Percentiles rank a stretch among this genome's conserved stretches.
Conservation (phyloP, 208 protist genomes). For the Wallacemonas sp. region DNA sequence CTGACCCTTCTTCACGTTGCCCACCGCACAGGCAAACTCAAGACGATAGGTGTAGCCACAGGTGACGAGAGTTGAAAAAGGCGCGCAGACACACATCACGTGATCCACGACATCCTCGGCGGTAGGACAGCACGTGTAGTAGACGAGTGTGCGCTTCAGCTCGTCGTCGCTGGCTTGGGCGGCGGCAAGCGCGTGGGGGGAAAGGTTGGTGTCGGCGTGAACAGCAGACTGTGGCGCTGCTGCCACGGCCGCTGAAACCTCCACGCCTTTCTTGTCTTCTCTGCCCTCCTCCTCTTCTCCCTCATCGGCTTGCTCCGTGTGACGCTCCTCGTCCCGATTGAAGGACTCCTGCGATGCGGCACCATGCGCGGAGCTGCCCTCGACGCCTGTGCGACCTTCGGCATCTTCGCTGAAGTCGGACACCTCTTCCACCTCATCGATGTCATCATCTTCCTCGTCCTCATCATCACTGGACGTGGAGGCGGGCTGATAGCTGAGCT, state of each 20-base stretch:
- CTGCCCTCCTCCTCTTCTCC: conserved; percentile 8
- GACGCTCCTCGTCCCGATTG: neutral
- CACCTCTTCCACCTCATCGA: neutral
- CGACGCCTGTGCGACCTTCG: neutral
- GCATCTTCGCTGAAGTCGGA: conserved; percentile 8
- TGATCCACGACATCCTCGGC: conserved; percentile 33
- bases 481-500: conserved; percentile 9
- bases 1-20: conserved; percentile 48
- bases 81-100: conserved; percentile 46
- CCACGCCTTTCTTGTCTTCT: neutral
- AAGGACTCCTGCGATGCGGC: neutral
- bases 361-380: neutral
- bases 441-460: conserved; percentile 2
- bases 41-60: conserved; percentile 39
- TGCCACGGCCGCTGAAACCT: neutral
- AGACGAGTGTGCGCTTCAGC: conserved; percentile 20
- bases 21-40: conserved; percentile 25
- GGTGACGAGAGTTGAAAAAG: conserved; percentile 29
- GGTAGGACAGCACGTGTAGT: conserved; percentile 34
- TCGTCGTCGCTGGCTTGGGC: conserved; percentile 22
- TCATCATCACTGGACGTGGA: conserved; percentile 7
- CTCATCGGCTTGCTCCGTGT: neutral
- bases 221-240: neutral
- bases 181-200: neutral
- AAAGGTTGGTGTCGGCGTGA: conserved; percentile 5